Conservation (phyloP, 345 rosid genomes). For the Eucalyptus victrix region DNA sequence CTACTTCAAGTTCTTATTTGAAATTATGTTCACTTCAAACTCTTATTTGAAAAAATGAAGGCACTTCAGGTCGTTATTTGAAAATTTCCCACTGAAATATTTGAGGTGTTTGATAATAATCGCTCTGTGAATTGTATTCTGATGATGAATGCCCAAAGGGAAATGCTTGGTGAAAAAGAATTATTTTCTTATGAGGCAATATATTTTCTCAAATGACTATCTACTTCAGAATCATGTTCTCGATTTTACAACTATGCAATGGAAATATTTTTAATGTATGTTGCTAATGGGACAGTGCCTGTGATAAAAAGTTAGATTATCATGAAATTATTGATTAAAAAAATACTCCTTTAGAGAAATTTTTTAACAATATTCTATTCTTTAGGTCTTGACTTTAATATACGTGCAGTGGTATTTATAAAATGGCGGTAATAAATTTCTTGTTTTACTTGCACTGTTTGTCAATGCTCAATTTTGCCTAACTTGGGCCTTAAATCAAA, state of each 20-base stretch:
- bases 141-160: not conserved
- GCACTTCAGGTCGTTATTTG: accelerated
- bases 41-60: too few species aligned
- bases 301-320: not conserved
- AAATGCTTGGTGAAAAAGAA: not conserved
- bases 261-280: not conserved
- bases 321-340: not conserved
- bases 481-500: not conserved
- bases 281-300: not conserved
- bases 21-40: accelerated
- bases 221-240: not conserved
- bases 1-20: too few species aligned
- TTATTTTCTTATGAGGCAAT: not conserved
- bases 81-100: not conserved
- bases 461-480: not conserved
- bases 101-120: not conserved
- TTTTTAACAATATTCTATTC: not conserved
- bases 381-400: too few species aligned
- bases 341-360: not conserved
- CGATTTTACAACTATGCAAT: not conserved
- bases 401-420: not conserved
- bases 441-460: not conserved
- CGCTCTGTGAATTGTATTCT: not conserved
- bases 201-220: not conserved
- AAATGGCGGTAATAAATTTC: not conserved